Evolutionary conservation across 2,329 filamentous ascomycete genomes (phyloP), one percentile per base, ranked within the genome.

Genomic region (Aspergillus novoparasiticus): DNA sequence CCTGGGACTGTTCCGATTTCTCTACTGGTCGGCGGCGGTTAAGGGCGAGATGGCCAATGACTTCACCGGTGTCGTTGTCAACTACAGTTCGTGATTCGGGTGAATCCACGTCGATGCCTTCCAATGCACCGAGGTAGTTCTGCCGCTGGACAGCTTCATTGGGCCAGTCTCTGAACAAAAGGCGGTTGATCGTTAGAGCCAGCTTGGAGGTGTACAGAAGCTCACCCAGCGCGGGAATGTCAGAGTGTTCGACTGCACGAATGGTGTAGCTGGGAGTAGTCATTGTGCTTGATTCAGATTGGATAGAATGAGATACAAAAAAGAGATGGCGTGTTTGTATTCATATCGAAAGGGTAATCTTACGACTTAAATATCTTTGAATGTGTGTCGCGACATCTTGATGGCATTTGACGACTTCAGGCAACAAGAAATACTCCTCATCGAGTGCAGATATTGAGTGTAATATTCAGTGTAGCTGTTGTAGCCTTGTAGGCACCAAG

Each of bases 101-200:
- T 8, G 39, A 41, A 41, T 41, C 39, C 16, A n/a, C 39, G 2
- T 53, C 34, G 19, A 55, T 14, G 1, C 21, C 36, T 3, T 54
- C 39, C 3, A 71, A 46, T 2, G 63, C 64, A 2, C 11, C 10
- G 2, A 48, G 43, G 32, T 71, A 68, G 11, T 62, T 55, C 11
- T 41, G 41, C 2, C 30, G 55, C 21, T 71, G 67, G 21, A 53
- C 2, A 11, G 12, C 39, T 41, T 67, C 62, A 50, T 69, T 71
- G 1, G 67, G 65, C 67, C 63, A 65, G 34, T 57, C 16, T 8
- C 58, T 61, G 30, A 58, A 65, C 2, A 65, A 16, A 6, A 65
- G 58, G 4, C 55, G 58, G 30, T 65, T 65, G 50, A 65, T 59
- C 0, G 23, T 50, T 23, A 60, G 34, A 57, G 56, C 21, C 3